Conservation (phyloP, 1,139 yeast species). For the Hemisphaericaspora subhashii region DNA sequence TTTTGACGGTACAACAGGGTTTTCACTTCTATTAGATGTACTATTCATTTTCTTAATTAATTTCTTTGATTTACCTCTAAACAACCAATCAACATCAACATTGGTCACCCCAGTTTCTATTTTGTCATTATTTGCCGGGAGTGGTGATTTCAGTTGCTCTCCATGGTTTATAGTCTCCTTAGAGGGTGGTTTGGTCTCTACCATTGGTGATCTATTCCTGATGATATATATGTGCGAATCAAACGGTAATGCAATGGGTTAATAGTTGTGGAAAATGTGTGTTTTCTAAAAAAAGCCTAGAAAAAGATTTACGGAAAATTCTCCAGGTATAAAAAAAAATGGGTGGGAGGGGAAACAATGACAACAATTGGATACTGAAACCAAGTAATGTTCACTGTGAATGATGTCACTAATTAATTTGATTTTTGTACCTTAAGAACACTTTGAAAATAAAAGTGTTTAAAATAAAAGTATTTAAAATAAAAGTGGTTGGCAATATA, state of each 20-base stretch:
- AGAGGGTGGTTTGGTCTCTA: neutral
- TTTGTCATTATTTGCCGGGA: conserved; percentile 10
- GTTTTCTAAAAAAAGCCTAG: neutral
- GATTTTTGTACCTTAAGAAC: too few species aligned
- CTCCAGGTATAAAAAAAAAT: neutral
- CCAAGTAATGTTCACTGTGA: too few species aligned
- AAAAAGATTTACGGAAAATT: neutral
- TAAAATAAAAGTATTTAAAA: too few species aligned
- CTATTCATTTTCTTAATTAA: conserved; percentile 38
- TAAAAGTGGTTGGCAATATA: too few species aligned
- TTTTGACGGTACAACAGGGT: neutral
- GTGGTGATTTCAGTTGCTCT: too few species aligned
- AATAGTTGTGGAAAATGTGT: neutral
- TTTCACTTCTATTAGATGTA: conserved; percentile 12
- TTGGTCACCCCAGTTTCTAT: conserved; percentile 58
- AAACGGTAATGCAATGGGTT: too few species aligned
- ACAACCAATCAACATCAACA: conserved; percentile 77
- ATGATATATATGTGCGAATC: neutral
- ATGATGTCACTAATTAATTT: too few species aligned
- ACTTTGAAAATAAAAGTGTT: too few species aligned
- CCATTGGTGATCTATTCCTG: neutral
- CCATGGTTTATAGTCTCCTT: neutral
- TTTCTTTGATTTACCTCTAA: conserved; percentile 63
- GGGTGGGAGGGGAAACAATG: neutral
- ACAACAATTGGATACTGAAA: too few species aligned